Evolutionary conservation across 129 eudicot genomes (phyloP).

Genomic region (Chrysanthemum lavandulifolium): DNA sequence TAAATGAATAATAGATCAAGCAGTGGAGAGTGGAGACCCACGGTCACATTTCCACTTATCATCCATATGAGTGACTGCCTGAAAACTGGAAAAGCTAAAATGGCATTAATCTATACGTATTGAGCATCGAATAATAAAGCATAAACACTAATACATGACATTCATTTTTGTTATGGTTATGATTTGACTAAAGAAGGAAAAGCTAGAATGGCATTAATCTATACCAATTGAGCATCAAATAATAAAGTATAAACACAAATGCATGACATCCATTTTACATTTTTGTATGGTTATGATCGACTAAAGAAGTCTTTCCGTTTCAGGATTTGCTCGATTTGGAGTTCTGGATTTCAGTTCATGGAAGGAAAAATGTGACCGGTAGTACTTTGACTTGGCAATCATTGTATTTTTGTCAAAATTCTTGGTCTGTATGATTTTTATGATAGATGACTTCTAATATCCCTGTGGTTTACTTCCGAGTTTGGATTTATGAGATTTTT

Average conservation of each 20-base stretch:
- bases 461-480: conserved; percentile 13
- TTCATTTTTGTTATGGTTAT: too few species aligned
- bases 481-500: conserved; percentile 10
- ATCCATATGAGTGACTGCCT: neutral
- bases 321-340: conserved; percentile 20
- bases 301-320: neutral
- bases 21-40: neutral
- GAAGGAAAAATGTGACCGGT: conserved; percentile 2
- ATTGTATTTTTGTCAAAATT: conserved; percentile 15
- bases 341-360: conserved; percentile 5
- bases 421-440: conserved; percentile 22
- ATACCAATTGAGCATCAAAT: neutral
- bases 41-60: neutral
- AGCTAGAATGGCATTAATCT: neutral
- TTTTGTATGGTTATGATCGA: neutral
- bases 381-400: conserved; percentile 4
- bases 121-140: neutral
- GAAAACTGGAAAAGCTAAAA: neutral
- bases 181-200: neutral
- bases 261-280: neutral
- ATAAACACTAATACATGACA: too few species aligned
- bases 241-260: too few species aligned
- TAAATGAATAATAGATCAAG: conserved; percentile 12
- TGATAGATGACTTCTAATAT: conserved; percentile 5
- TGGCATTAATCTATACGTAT: neutral